A percentile compares a stretch with the other conserved stretches of the same genome.
Conservation (phyloP, 768 basidiomycete species). For the Boletus tylopilopsis region DNA sequence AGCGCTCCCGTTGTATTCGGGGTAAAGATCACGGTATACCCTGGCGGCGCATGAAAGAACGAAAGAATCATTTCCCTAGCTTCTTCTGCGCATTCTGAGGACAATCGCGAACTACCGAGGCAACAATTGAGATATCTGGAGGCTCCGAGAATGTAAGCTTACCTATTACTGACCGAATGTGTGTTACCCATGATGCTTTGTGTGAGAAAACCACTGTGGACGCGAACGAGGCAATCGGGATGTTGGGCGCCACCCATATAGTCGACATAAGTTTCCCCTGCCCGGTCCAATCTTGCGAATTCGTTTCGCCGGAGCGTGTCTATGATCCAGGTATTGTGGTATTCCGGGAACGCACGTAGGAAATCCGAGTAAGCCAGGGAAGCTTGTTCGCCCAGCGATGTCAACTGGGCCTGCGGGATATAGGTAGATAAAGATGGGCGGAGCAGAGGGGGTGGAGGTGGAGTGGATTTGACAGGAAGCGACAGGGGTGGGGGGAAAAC, state of each 20-base stretch:
- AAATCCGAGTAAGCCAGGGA: slow-evolving; percentile 47
- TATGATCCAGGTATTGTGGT: slow-evolving; percentile 64
- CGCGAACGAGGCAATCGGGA: slow-evolving; percentile 70
- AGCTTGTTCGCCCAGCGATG: slow-evolving; percentile 32
- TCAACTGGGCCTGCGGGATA: slow-evolving; percentile 25
- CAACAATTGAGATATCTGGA: background rate
- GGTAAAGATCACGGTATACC: slow-evolving; percentile 81
- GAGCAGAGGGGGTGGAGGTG: background rate
- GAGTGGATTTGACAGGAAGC: background rate
- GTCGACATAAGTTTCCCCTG: slow-evolving; percentile 76
- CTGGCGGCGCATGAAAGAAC: slow-evolving; percentile 72
- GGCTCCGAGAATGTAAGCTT: slow-evolving; percentile 6
- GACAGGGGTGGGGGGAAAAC: slow-evolving; percentile 1
- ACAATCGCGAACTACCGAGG: slow-evolving; percentile 59
- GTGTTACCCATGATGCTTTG: slow-evolving; percentile 74
- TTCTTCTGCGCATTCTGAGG: slow-evolving; percentile 59
- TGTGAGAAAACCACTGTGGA: slow-evolving; percentile 67
- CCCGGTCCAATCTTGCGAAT: slow-evolving; percentile 53
- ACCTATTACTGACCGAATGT: slow-evolving; percentile 81
- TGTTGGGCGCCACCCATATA: slow-evolving; percentile 85
- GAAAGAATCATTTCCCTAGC: slow-evolving; percentile 70
- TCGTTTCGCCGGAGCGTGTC: slow-evolving; percentile 65
- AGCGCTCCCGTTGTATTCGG: slow-evolving; percentile 76
- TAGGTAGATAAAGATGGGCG: slow-evolving; percentile 19
- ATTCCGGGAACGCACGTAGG: slow-evolving; percentile 47